Base-by-base conservation (phyloP, 2,329 filamentous ascomycete species). In the Penicillium sumatraense region DNA sequence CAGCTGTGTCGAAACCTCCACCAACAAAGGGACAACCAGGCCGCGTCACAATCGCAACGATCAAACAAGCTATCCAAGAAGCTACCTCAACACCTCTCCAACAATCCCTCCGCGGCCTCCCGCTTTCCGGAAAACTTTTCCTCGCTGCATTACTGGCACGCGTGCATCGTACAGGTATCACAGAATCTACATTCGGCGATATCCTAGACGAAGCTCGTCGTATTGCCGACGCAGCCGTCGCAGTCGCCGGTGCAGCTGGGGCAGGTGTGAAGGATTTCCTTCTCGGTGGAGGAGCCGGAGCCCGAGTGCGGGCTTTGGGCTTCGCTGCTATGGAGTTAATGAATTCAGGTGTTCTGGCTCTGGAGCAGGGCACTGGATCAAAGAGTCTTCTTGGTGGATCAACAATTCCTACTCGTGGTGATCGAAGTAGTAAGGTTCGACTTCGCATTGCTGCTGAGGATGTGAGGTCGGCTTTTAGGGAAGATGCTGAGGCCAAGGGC, bases 21-120 rank as follows among this genome's bases (percentile, higher is more conserved):
- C 33, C 57, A 16, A 50, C 63, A 51, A 68, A 68, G 71, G 63
- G 58, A 60, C 68, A 72, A 71, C 53, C 76, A 53, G 44, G 72
- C 31, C 84, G 88, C 49, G 95, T 99, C 36, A 97, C 92, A 1
- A 97, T 98, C 68, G 87, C 89, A 49, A 97, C 91, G 3, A 89
- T 98, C 72, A 96, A 96, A 74, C 87, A 90, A 69, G 95, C 95
- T 31, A 98, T 99, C 73, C 90, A 90, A 67, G 95, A 99, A 77
- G 93, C 93, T 5, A 98, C 93, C 0, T 92, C 90, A 3, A 96
- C 91, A 53, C 95, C 95, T 2, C 80, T 97, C 54, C 93, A 97
- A 70, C 91, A 95, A 71, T 92, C 92, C 68, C 83, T 99, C 31
- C 89, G 91, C 47, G 84, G 87, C 16, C 83, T 98, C 20, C 91